These are phyloP conservation scores for Pythium brassicae DNA, from an alignment of 352 stramenopile genomes.

Conservation along the genomic window DNA sequence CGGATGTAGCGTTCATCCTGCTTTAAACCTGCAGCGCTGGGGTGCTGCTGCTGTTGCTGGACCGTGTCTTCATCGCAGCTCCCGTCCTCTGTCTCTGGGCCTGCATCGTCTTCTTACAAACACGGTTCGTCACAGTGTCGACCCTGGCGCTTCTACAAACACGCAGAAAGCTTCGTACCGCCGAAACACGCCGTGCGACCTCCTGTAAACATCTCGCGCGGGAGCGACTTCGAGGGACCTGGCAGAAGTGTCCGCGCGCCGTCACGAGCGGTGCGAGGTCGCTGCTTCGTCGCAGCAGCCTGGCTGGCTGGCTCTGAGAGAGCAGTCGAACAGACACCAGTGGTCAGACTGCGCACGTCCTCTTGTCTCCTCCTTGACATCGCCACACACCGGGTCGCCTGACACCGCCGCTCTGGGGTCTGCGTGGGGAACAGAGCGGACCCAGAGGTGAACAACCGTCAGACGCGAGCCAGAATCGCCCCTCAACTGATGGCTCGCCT, in stretches of 20 bases:
- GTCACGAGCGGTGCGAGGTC: conserved; percentile 50
- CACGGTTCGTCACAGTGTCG: neutral
- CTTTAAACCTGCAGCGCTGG: neutral
- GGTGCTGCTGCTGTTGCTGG: no score
- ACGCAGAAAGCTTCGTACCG: neutral
- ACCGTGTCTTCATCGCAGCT: neutral
- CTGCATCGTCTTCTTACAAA: neutral
- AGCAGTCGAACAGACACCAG: neutral
- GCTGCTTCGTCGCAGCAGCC: conserved; percentile 22
- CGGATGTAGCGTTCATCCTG: conserved; percentile 43
- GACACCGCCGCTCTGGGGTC: conserved; percentile 48
- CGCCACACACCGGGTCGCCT: conserved; percentile 23
- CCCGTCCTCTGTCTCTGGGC: conserved; percentile 9
- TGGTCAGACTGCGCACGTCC: neutral
- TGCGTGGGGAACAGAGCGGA: conserved; percentile 4
- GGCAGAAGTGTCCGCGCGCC: conserved; percentile 15
- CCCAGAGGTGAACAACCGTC: neutral
- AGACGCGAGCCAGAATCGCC: neutral
- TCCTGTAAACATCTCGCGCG: conserved; percentile 6
- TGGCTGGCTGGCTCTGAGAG: conserved; percentile 1
- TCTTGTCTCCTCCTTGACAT: neutral
- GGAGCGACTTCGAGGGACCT: neutral
- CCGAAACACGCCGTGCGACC: conserved; percentile 19
- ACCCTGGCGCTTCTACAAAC: neutral
- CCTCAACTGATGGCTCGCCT: neutral